Conservation (phyloP, 495 filamentous ascomycete genomes). For the Amphirosellinia nigrospora region DNA sequence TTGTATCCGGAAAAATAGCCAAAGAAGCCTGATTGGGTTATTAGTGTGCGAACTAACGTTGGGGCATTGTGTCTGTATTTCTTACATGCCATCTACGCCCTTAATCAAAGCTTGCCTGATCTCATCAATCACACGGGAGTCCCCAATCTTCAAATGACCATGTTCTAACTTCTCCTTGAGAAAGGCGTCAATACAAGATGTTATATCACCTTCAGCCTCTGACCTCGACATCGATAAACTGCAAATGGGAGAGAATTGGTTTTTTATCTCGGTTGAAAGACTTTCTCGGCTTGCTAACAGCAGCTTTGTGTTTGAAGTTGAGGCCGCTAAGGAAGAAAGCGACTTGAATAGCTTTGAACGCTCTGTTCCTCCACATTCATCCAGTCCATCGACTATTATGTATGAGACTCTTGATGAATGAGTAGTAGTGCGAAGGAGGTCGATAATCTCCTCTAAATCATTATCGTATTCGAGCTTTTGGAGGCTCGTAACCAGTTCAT, state of each 20-base stretch:
- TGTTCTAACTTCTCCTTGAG: neutral
- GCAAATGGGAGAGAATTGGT: neutral
- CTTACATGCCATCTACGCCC: constrained; percentile 15
- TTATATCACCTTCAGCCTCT: neutral
- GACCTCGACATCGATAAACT: neutral
- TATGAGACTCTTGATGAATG: neutral
- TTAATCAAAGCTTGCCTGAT: neutral
- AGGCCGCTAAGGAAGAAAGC: neutral
- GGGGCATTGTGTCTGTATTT: too few species aligned
- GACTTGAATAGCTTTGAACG: neutral
- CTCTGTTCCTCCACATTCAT: neutral
- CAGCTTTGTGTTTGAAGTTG: neutral
- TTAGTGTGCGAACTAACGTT: too few species aligned
- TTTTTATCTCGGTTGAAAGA: neutral
- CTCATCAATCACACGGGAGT: neutral
- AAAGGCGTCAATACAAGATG: neutral
- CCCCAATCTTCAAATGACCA: neutral
- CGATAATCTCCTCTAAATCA: neutral
- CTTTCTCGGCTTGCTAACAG: constrained; percentile 3
- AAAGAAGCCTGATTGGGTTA: constrained; percentile 15
- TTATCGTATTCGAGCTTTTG: neutral
- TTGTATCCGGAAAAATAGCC: neutral
- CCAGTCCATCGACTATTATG: constrained; percentile 5
- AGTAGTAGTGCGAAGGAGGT: neutral
- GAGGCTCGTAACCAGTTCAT: neutral